phyloP scores from a whole-genome alignment of 768 basidiomycete species.

The Tulasnella sp. region DNA sequence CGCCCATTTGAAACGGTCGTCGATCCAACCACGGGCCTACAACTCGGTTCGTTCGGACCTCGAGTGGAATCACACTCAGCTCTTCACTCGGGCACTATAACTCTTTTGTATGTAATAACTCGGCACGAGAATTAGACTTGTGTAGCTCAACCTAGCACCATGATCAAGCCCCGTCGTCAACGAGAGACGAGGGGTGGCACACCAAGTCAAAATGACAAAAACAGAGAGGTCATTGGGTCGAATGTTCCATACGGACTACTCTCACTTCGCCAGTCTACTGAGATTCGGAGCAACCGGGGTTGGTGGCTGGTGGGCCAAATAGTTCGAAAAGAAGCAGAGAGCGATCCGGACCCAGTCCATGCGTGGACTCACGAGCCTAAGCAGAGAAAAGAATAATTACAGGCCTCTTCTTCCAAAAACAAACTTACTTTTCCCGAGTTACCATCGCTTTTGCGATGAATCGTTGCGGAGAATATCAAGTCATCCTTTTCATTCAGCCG shows the following conservation, averaged over 20 bases:
- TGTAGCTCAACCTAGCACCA: background rate
- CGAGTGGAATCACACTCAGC: background rate
- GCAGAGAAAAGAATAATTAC: background rate
- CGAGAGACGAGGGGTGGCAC: background rate
- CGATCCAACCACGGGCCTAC: background rate
- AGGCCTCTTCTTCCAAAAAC: conserved; percentile 13
- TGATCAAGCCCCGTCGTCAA: conserved; percentile 2
- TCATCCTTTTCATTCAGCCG: background rate
- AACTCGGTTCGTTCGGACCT: background rate
- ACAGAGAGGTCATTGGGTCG: background rate
- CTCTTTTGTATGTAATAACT: conserved; percentile 5
- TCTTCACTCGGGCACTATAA: background rate
- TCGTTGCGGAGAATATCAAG: background rate
- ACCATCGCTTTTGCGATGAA: background rate
- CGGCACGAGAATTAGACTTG: conserved; percentile 6
- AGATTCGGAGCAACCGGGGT: conserved; percentile 5
- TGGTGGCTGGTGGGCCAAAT: background rate
- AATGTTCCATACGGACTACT: background rate
- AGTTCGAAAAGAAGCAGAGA: background rate
- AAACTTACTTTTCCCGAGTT: conserved; percentile 15
- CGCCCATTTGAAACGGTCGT: background rate
- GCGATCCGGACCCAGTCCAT: conserved; percentile 1
- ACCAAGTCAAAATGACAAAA: conserved; percentile 10
- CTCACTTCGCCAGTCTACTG: background rate
- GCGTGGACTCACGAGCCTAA: background rate